Evolutionary conservation across 2,329 filamentous ascomycete genomes (phyloP).

Genomic region (Nigrospora oryzae): DNA sequence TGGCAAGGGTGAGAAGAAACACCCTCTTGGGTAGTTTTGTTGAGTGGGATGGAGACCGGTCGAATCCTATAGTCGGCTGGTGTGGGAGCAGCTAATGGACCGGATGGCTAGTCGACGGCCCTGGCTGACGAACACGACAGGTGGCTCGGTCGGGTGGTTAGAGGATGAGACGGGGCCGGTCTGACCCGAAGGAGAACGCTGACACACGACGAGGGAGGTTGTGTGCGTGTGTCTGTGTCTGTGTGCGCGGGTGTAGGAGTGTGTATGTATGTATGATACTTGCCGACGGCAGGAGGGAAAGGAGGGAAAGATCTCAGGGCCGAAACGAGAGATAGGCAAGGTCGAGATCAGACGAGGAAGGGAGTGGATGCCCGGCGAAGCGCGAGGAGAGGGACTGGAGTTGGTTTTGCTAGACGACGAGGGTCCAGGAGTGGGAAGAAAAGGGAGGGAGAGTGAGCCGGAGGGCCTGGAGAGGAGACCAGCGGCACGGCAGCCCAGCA

Average conservation of each 20-base stretch:
- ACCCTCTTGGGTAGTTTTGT: too few species aligned
- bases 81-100: too few species aligned
- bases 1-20: too few species aligned
- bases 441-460: neutral
- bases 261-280: neutral
- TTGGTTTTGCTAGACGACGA: constrained; percentile 4
- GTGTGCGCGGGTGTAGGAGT: neutral
- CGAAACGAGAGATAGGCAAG: constrained; percentile 6
- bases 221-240: neutral
- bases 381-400: constrained; percentile 2
- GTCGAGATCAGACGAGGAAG: constrained; percentile 8
- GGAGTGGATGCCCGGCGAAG: constrained; percentile 7
- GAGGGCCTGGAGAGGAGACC: constrained; percentile 2
- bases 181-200: too few species aligned
- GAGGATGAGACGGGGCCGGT: too few species aligned
- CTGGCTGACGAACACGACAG: neutral
- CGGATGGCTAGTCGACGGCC: too few species aligned
- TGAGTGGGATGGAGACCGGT: too few species aligned
- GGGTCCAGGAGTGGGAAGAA: neutral
- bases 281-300: neutral
- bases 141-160: neutral
- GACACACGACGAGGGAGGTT: neutral
- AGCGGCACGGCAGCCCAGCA: too few species aligned
- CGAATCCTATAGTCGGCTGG: too few species aligned
- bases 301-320: constrained; percentile 4